Percentiles rank a stretch among this genome's conserved stretches.
phyloP scores from a whole-genome alignment of 495 filamentous ascomycete species.

The Aspergillus carlsbadensis region DNA sequence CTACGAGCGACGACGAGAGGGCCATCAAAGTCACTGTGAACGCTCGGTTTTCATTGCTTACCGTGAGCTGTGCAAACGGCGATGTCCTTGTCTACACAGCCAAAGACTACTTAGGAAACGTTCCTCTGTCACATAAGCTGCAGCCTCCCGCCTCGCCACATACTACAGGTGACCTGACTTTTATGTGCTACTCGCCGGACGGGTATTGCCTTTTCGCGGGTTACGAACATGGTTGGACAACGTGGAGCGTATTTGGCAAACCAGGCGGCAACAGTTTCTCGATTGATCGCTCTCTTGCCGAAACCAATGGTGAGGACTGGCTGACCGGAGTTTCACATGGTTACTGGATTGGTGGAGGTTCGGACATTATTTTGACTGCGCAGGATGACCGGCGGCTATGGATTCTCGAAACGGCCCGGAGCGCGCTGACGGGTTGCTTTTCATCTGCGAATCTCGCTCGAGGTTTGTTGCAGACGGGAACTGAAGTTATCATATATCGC shows the following conservation, averaged over 20 bases:
- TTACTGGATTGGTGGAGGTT: slow-evolving; percentile 84
- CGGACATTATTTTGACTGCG: slow-evolving; percentile 74
- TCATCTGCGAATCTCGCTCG: slow-evolving; percentile 84
- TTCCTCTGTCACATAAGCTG: slow-evolving; percentile 83
- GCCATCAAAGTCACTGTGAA: slow-evolving; percentile 82
- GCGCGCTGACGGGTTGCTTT: slow-evolving; percentile 85
- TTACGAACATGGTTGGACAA: slow-evolving; percentile 90
- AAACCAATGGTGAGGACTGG: slow-evolving; percentile 73
- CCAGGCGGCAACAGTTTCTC: slow-evolving; percentile 77
- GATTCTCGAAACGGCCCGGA: slow-evolving; percentile 88
- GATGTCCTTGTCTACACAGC: slow-evolving; percentile 83
- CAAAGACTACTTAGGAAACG: slow-evolving; percentile 89
- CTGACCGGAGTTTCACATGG: slow-evolving; percentile 70
- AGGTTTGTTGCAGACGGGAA: slow-evolving; percentile 82
- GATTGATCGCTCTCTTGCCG: slow-evolving; percentile 61
- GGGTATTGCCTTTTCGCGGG: slow-evolving; percentile 96
- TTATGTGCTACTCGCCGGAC: slow-evolving; percentile 87
- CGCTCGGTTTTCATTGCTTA: slow-evolving; percentile 89
- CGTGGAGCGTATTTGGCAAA: slow-evolving; percentile 97
- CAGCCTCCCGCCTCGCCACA: slow-evolving; percentile 59
- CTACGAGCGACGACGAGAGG: slow-evolving; percentile 54
- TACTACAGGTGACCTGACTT: slow-evolving; percentile 67
- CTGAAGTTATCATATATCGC: slow-evolving; percentile 84
- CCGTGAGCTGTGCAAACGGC: slow-evolving; percentile 80
- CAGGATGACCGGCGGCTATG: slow-evolving; percentile 74